phyloP scores from a whole-genome alignment of 176 grass and related monocot genomes.

The Areca catechu region DNA sequence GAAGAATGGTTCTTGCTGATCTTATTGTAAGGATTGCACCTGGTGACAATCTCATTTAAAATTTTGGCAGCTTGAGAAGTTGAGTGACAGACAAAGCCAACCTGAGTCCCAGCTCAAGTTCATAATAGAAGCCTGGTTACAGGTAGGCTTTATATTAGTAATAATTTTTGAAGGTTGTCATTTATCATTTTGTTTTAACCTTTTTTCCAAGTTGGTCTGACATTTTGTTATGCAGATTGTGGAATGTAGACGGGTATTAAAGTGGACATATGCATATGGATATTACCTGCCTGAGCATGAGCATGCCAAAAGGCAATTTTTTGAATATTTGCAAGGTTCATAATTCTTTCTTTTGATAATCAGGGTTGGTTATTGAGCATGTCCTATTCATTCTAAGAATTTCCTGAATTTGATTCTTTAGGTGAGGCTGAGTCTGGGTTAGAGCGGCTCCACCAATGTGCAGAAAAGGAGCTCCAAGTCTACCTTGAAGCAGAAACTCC shows the following conservation, averaged over 20 bases:
- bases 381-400: background rate
- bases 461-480: slow-evolving; percentile 93
- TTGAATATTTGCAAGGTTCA: slow-evolving; percentile 97
- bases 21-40: too few species aligned
- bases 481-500: slow-evolving; percentile 87
- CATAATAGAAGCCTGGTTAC: slow-evolving; percentile 96
- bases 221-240: slow-evolving; percentile 65
- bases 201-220: slow-evolving; percentile 4
- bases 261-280: slow-evolving; percentile 98
- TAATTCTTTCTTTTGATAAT: slow-evolving; percentile 6
- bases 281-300: slow-evolving; percentile 93
- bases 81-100: slow-evolving; percentile 95
- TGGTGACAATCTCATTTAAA: too few species aligned
- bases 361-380: background rate
- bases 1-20: too few species aligned
- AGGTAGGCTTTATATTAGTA: slow-evolving; percentile 27
- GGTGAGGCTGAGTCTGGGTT: slow-evolving; percentile 97
- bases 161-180: too few species aligned
- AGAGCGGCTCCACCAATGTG: slow-evolving; percentile 95
- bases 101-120: slow-evolving; percentile 99
- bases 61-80: slow-evolving; percentile 76
- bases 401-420: slow-evolving; percentile 25
- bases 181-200: background rate
- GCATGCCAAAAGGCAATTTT: slow-evolving; percentile 89
- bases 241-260: slow-evolving; percentile 96